Evolutionary conservation across 208 protist species (phyloP).

Genomic region (Herpetomonas muscarum): DNA sequence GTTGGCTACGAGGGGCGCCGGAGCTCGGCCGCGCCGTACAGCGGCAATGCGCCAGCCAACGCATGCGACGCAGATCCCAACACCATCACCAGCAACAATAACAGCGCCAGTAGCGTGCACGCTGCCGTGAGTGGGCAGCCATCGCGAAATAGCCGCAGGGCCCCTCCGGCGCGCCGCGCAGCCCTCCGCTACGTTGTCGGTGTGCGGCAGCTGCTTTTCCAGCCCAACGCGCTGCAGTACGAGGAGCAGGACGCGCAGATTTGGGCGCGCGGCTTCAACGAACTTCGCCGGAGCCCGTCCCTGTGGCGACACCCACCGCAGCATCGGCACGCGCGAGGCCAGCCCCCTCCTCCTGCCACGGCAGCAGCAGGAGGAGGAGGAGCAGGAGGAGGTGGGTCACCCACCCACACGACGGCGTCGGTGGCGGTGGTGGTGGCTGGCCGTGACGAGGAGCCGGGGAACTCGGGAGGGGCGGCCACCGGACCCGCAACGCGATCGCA

Average conservation of each 20-base stretch:
- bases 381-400: too few relatives aligned
- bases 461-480: too few relatives aligned
- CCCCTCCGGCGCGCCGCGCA: background rate
- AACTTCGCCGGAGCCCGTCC: slow-evolving; percentile 3
- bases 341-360: background rate
- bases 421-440: too few relatives aligned
- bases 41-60: background rate
- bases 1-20: background rate
- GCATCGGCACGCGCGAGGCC: background rate
- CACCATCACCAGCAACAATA: background rate
- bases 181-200: slow-evolving; percentile 9
- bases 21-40: background rate
- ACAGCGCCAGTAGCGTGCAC: background rate
- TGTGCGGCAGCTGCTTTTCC: slow-evolving; percentile 11
- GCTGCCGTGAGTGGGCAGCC: background rate
- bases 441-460: too few relatives aligned
- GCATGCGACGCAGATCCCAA: background rate
- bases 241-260: slow-evolving; percentile 13
- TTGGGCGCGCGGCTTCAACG: slow-evolving; percentile 14
- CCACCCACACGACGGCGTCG: too few relatives aligned
- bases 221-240: slow-evolving; percentile 7
- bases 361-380: too few relatives aligned
- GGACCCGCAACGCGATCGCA: too few relatives aligned
- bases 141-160: background rate
- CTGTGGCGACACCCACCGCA: background rate